Conservation (phyloP, 2,329 filamentous ascomycete species). For the Sporothrix schenckii region DNA sequence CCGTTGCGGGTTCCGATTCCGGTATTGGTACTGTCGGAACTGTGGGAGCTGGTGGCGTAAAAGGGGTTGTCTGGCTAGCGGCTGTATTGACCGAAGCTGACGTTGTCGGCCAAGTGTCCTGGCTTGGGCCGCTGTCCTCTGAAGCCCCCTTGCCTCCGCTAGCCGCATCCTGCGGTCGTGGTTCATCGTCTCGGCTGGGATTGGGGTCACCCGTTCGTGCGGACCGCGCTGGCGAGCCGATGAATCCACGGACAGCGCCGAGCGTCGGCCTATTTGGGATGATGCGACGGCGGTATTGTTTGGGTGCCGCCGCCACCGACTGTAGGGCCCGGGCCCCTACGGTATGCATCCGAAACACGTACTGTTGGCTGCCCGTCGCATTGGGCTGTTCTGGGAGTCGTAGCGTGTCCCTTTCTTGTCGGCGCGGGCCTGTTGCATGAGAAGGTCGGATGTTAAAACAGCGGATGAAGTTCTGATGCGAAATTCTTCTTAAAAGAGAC, state of each 20-base stretch:
- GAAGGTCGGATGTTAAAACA: background rate
- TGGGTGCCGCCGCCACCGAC: constrained; percentile 31
- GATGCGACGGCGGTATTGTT: constrained; percentile 22
- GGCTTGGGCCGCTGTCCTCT: background rate
- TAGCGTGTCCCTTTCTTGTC: constrained; percentile 11
- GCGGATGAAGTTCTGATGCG: constrained; percentile 6
- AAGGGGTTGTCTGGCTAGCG: background rate
- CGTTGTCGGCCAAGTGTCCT: background rate
- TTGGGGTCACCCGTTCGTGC: constrained; percentile 30
- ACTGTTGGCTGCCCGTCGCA: constrained; percentile 22
- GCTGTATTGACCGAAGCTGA: background rate
- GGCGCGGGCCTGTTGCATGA: background rate
- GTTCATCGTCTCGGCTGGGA: constrained; percentile 11
- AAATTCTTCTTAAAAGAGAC: constrained; percentile 3
- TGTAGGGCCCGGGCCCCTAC: constrained; percentile 39
- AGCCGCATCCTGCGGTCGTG: background rate
- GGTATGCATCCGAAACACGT: constrained; percentile 39
- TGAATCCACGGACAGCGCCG: constrained; percentile 23
- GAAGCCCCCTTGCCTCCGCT: background rate
- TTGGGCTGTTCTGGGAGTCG: background rate
- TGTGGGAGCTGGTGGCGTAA: background rate
- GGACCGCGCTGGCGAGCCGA: constrained; percentile 20
- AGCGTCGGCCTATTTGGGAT: background rate
- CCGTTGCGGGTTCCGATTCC: background rate
- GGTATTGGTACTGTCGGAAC: constrained; percentile 5